Conservation (phyloP, 192 early-diverging fungal genomes). For the Umbelopsis vinacea region DNA sequence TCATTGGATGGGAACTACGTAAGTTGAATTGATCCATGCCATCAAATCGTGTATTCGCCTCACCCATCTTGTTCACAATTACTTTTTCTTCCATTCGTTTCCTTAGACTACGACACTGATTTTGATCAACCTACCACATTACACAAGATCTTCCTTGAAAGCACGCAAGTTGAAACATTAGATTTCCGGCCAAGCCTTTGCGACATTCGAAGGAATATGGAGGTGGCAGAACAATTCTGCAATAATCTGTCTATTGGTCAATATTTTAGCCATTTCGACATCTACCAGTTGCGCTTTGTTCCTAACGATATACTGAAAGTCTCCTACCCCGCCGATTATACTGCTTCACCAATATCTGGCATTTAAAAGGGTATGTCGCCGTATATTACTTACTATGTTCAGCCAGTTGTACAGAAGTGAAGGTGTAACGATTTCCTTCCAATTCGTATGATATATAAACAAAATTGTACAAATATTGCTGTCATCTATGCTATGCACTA, state of each 20-base stretch:
- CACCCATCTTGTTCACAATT: neutral
- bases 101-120: too few species aligned
- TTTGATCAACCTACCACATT: neutral
- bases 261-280: slow-evolving; percentile 2
- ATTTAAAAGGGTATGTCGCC: neutral
- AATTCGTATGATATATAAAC: too few species aligned
- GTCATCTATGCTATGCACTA: neutral
- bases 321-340: neutral
- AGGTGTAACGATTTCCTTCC: too few species aligned
- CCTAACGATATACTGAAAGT: neutral
- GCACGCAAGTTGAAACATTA: neutral
- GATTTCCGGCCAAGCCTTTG: neutral
- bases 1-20: neutral
- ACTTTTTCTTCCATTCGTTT: neutral
- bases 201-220: too few species aligned
- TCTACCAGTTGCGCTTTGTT: neutral
- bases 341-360: neutral
- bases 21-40: neutral
- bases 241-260: neutral
- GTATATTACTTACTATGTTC: neutral
- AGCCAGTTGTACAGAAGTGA: too few species aligned
- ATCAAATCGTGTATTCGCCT: neutral
- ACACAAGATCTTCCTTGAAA: neutral
- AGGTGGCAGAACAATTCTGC: neutral
- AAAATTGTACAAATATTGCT: too few species aligned